These are phyloP conservation scores for Boletus pseudo-olivaceus DNA, from an alignment of 768 basidiomycete species.

Conservation along the genomic window DNA sequence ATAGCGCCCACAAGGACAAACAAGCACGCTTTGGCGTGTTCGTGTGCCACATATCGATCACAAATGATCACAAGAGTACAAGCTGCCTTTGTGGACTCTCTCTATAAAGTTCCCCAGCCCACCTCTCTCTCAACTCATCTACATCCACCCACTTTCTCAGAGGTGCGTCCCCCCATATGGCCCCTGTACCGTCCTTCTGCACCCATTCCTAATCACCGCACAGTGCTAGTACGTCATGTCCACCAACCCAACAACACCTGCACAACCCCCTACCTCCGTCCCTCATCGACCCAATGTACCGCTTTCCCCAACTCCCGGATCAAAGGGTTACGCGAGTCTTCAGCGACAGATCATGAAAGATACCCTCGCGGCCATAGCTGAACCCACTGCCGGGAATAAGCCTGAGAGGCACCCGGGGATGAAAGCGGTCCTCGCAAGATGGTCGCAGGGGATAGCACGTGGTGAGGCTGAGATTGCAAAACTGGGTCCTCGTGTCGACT, in stretches of 20 bases:
- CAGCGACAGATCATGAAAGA: conserved; percentile 18
- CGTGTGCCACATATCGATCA: conserved; percentile 29
- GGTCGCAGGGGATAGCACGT: conserved; percentile 12
- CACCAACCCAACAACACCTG: conserved; percentile 1
- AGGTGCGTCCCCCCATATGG: not conserved
- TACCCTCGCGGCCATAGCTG: conserved; percentile 16
- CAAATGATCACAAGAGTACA: conserved; percentile 26
- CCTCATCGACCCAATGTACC: not conserved
- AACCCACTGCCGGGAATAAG: conserved; percentile 10
- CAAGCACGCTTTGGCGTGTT: conserved; percentile 36
- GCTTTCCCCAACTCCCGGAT: conserved; percentile 18
- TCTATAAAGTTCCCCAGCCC: conserved; percentile 25
- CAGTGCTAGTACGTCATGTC: conserved; percentile 17
- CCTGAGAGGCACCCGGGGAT: not conserved
- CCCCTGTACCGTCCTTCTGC: not conserved
- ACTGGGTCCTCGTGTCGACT: conserved; percentile 19
- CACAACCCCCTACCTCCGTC: conserved; percentile 10
- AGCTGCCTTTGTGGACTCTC: conserved; percentile 25
- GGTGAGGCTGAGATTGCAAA: conserved; percentile 21
- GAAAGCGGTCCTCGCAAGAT: conserved; percentile 7
- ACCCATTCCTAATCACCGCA: not conserved
- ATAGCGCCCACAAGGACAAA: conserved; percentile 46
- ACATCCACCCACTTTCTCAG: not conserved
- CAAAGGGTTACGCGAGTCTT: conserved; percentile 16
- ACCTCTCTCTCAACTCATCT: not conserved